A percentile compares a stretch with the other conserved stretches of the same genome.
These are phyloP conservation scores for Helotiales sp. DNA, from an alignment of 2,329 filamentous ascomycete species.

Conservation along the genomic window DNA sequence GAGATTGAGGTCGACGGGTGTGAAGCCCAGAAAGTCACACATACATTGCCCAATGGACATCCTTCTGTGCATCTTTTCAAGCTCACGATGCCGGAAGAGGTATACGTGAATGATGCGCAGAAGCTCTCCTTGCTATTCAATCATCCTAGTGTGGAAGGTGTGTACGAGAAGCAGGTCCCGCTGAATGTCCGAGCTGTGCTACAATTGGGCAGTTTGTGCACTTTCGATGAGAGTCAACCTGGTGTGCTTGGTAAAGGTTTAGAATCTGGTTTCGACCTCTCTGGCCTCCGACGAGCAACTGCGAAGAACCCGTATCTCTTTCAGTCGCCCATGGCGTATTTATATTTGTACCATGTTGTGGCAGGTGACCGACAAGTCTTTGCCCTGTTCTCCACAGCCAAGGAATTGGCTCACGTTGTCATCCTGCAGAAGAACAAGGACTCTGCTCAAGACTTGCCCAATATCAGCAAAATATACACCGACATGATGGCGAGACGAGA, in stretches of 20 bases:
- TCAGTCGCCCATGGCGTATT: conserved; percentile 72
- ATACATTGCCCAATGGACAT: conserved; percentile 93
- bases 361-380: conserved; percentile 92
- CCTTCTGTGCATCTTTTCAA: conserved; percentile 93
- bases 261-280: conserved; percentile 90
- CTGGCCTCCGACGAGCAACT: conserved; percentile 67
- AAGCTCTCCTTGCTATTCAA: conserved; percentile 84
- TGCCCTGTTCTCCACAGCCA: conserved; percentile 83
- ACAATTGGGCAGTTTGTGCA: conserved; percentile 86
- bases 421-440: conserved; percentile 85
- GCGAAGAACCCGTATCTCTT: conserved; percentile 75
- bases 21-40: conserved; percentile 87
- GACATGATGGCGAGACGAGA: conserved; percentile 70
- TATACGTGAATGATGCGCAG: conserved; percentile 80
- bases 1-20: conserved; percentile 86
- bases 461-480: conserved; percentile 83
- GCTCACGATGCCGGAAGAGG: conserved; percentile 83
- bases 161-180: conserved; percentile 93
- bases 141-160: conserved; percentile 91
- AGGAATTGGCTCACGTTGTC: conserved; percentile 78
- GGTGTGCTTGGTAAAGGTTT: conserved; percentile 91
- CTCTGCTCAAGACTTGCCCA: conserved; percentile 78
- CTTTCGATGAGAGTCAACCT: conserved; percentile 86
- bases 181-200: conserved; percentile 84
- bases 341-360: conserved; percentile 91